These are phyloP conservation scores for Capronia americana DNA, from an alignment of 2,329 filamentous ascomycete genomes.

Conservation along the genomic window DNA sequence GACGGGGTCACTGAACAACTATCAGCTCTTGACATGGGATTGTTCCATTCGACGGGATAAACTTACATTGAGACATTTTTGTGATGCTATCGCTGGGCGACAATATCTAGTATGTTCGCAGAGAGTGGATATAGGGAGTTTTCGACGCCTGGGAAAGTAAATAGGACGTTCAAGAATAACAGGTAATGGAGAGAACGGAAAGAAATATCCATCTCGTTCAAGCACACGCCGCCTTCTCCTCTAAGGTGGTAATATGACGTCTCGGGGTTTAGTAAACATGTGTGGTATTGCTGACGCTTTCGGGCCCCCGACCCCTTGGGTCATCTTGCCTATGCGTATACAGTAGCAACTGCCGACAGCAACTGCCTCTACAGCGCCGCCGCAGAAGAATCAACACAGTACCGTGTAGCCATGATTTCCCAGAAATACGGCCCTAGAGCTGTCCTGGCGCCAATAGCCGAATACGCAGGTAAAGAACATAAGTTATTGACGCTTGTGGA, in stretches of 20 bases:
- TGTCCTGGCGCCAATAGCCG: slow-evolving; percentile 1
- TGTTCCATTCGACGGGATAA: background rate
- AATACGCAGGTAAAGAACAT: background rate
- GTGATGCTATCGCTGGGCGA: slow-evolving; percentile 2
- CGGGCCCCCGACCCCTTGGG: background rate
- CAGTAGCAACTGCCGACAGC: background rate
- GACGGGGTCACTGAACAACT: slow-evolving; percentile 1
- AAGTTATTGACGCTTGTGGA: background rate
- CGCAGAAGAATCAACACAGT: background rate
- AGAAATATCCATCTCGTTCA: background rate
- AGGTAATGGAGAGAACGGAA: slow-evolving; percentile 2
- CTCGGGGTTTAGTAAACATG: background rate
- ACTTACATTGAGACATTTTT: slow-evolving; percentile 8
- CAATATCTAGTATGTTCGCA: background rate
- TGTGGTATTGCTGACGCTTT: background rate
- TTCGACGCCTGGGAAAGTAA: background rate
- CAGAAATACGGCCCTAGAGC: background rate
- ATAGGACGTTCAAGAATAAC: slow-evolving; percentile 2
- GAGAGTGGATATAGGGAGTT: background rate
- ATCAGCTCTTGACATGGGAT: slow-evolving; percentile 2
- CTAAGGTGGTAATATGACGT: background rate
- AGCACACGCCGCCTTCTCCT: background rate
- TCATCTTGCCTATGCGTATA: background rate
- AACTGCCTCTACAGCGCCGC: background rate
- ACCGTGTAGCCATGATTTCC: background rate